These are phyloP conservation scores for Cladosporium austrohemisphaericum DNA, from an alignment of 2,329 filamentous ascomycete species.

Conservation along the genomic window DNA sequence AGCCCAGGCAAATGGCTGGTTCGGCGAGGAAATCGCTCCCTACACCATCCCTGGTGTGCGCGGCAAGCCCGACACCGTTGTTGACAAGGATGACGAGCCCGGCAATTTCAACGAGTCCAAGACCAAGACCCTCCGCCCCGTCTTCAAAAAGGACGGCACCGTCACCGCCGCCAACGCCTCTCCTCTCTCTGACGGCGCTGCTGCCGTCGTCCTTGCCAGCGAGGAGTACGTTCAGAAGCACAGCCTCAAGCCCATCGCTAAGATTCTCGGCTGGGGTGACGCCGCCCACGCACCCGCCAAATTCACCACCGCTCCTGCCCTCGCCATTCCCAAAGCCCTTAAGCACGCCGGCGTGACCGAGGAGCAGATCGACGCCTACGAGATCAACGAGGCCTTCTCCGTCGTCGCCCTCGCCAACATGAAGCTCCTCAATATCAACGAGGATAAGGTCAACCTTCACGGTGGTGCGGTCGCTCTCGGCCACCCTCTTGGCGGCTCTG, in stretches of 20 bases:
- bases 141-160: slow-evolving; percentile 80
- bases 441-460: slow-evolving; percentile 90
- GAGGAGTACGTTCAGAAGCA: slow-evolving; percentile 92
- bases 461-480: slow-evolving; percentile 94
- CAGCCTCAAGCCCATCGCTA: slow-evolving; percentile 84
- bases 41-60: slow-evolving; percentile 83
- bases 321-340: slow-evolving; percentile 95
- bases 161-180: slow-evolving; percentile 96
- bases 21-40: slow-evolving; percentile 82
- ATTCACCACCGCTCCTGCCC: slow-evolving; percentile 89
- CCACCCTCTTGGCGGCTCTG: slow-evolving; percentile 89
- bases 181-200: slow-evolving; percentile 90
- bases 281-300: slow-evolving; percentile 86
- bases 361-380: slow-evolving; percentile 82
- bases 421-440: slow-evolving; percentile 75
- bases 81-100: slow-evolving; percentile 89
- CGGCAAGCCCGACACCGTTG: slow-evolving; percentile 77
- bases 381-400: slow-evolving; percentile 99
- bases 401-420: slow-evolving; percentile 95
- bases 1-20: slow-evolving; percentile 75
- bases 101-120: slow-evolving; percentile 69
- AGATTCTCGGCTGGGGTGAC: slow-evolving; percentile 96
- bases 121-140: slow-evolving; percentile 58
- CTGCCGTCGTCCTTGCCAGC: slow-evolving; percentile 87
- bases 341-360: slow-evolving; percentile 83